Base-by-base conservation (phyloP, 176 grass and related monocot species). In the Carex myosuroides region DNA sequence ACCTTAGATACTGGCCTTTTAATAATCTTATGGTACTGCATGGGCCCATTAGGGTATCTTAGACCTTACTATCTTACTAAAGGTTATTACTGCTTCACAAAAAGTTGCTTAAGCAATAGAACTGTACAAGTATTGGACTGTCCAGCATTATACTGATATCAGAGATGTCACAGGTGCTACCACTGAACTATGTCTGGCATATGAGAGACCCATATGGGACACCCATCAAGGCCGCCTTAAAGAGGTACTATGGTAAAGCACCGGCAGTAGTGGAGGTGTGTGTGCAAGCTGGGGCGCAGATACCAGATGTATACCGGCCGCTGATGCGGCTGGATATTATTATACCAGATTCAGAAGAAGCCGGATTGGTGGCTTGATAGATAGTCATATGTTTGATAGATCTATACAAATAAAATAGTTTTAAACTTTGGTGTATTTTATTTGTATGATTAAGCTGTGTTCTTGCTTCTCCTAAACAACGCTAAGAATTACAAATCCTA, bases 301-400 rank as follows among this genome's bases (percentile, higher is more conserved):
- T 93, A 84, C 95, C 95, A 4, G 86, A 87, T 3, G 55, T 67
- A 21, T 98, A 90, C 87, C 74, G 64, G 8, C 89, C 92, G 3
- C 91, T 95, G 95, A 95, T 98, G 95, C 90, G 92, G 89, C 76
- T 90, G 53, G 95, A 93, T 59, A 91, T 94, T 46, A 84, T 98
- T 26, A 79, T 98, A 68, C 92, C 95, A 48, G 90, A 98, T 69
- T 79, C 79, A 0, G 80, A 89, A 17, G 92, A 98, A 93, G 89
- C 86, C 82, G 53, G 86, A 58, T 79, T 87, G 70, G 90, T 90
- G 57, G 90, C 86, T 56, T 98, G 70, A 93, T 53, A 57, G 79
- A 58, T 80, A 63, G 70, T 46, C 70, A 24, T 50, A 55, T 76
- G 22, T 76, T 4, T 16, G 72, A 8, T 50, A 26, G n/a, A 22